Evolutionary conservation across 108 stramenopile species (phyloP), one percentile per base, ranked within the genome.

Genomic region (Parmales sp.): DNA sequence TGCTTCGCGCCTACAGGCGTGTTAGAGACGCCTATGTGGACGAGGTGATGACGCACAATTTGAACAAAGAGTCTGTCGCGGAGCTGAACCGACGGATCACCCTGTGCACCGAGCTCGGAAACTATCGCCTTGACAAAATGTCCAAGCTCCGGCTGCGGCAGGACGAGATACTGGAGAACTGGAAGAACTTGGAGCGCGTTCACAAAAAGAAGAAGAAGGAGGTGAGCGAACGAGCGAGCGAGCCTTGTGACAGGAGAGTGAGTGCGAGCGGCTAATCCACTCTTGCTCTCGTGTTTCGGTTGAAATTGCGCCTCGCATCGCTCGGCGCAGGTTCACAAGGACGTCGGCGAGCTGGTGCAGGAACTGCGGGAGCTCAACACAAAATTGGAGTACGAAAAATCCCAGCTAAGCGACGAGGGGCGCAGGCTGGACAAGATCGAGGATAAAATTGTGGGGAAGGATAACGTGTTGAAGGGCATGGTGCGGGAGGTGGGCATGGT

Each of bases 341-440:
- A 60, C 54, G 31, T 34, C 13, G 31, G 11, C 11, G 54, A 60
- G 54, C 54, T 60, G 54, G n/a, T 13, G 18, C 29, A 28, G 54
- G 54, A 60, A 34, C 31, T 60, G n/a, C 13, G 54, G 54, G 31
- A 60, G 54, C 54, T 60, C 26, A 60, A 60, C 31, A 28, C 29
- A 13, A 34, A 60, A 9, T 11, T 60, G 29, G 13, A 60, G 31
- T 60, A 60, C 28, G 54, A 60, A 16, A 4, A 28, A 1, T 13
- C 29, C 54, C 26, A 19, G 9, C 13, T 19, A 34, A 34, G 13
- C 13, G 4, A 23, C 29, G 54, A 60, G 31, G 54, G 20, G 31
- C 29, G 54, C 31, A 60, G 36, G 29, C 26, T 60, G 54, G 54
- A 60, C 18, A 60, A 31, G 26, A 34, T 34, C 26, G 54, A 60